phyloP scores from a whole-genome alignment of 2,329 filamentous ascomycete species.

The Colletotrichum godetiae region DNA sequence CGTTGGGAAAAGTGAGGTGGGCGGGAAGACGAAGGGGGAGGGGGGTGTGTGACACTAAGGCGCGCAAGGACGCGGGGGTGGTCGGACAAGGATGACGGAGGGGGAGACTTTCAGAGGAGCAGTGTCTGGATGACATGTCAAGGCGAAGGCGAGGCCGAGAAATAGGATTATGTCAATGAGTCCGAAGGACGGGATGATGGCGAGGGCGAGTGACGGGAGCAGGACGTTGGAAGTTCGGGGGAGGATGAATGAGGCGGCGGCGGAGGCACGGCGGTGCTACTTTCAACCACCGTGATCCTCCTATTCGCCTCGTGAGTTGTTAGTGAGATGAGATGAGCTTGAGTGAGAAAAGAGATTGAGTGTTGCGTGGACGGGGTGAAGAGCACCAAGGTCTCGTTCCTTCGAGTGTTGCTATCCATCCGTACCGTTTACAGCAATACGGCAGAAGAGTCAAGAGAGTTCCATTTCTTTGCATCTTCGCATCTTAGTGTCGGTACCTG shows the following conservation, averaged over 20 bases:
- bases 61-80: slow-evolving; percentile 9
- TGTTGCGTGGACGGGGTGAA: not conserved
- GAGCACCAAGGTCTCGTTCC: not conserved
- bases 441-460: not conserved
- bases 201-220: not conserved
- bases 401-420: not conserved
- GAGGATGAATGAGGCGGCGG: not conserved
- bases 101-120: not conserved
- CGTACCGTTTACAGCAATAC: not conserved
- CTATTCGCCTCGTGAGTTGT: not conserved
- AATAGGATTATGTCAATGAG: not conserved
- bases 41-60: not conserved
- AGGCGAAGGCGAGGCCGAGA: not conserved
- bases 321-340: not conserved
- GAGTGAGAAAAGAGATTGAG: not conserved
- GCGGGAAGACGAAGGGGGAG: not conserved
- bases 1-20: slow-evolving; percentile 13
- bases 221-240: not conserved
- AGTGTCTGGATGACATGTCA: slow-evolving; percentile 10
- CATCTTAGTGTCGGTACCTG: not conserved
- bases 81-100: slow-evolving; percentile 1
- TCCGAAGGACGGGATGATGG: not conserved
- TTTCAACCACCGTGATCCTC: not conserved
- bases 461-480: not conserved
- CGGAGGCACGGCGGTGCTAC: not conserved